Conservation (phyloP, 345 rosid genomes). For the Hibiscus syriacus region DNA sequence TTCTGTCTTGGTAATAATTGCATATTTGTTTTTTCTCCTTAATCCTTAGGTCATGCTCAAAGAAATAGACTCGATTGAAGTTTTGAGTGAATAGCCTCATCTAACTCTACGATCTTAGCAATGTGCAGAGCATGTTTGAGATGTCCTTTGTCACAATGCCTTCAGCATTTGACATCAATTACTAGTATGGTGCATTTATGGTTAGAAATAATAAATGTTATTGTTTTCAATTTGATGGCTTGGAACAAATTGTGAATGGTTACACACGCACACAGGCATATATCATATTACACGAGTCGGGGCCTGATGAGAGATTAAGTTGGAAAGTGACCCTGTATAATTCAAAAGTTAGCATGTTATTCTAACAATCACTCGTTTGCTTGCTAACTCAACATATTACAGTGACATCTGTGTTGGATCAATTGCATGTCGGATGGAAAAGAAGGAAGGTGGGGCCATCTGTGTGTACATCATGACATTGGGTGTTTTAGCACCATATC, state of each 20-base stretch:
- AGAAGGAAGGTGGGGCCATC: slow-evolving; percentile 68
- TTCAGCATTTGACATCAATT: neutral
- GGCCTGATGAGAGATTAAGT: neutral
- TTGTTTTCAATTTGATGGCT: neutral
- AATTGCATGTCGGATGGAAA: slow-evolving; percentile 91
- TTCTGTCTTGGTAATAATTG: neutral
- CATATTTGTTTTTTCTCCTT: neutral
- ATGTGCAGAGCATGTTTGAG: neutral
- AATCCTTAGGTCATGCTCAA: neutral
- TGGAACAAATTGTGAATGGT: neutral
- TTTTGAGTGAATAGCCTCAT: neutral
- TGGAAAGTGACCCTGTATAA: neutral
- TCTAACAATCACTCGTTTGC: slow-evolving; percentile 6
- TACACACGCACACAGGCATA: neutral
- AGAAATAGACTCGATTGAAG: neutral
- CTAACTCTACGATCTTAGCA: neutral
- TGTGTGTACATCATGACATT: slow-evolving; percentile 93
- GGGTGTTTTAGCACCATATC: slow-evolving; percentile 95
- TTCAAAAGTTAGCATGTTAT: neutral
- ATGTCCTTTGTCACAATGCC: neutral
- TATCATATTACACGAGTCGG: neutral
- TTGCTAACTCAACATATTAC: slow-evolving; percentile 58
- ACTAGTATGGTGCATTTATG: neutral
- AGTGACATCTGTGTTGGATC: slow-evolving; percentile 95
- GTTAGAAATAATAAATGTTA: neutral